phyloP scores from a whole-genome alignment of 2,329 filamentous ascomycete genomes.

The Pseudogymnoascus sp. region DNA sequence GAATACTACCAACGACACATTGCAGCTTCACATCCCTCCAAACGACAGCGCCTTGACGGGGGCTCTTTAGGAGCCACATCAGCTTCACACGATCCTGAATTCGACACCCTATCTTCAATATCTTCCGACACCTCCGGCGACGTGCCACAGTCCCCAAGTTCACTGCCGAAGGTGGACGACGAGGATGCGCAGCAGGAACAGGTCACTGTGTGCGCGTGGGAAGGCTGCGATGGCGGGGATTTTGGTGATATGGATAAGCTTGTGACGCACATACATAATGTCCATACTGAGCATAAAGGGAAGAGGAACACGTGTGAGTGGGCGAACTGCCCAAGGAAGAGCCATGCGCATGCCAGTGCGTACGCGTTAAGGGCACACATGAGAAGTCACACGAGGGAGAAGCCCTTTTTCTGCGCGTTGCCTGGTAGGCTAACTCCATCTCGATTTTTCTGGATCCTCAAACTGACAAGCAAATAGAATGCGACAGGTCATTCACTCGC shows the following conservation, averaged over 20 bases:
- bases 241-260: conserved; percentile 74
- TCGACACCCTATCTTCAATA: conserved; percentile 62
- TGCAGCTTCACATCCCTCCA: conserved; percentile 34
- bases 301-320: conserved; percentile 99
- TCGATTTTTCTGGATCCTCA: not conserved
- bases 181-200: conserved; percentile 68
- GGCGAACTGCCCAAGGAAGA: conserved; percentile 82
- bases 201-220: conserved; percentile 72
- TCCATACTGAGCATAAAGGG: conserved; percentile 86
- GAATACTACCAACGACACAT: conserved; percentile 49
- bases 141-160: conserved; percentile 62
- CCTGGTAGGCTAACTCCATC: conserved; percentile 57
- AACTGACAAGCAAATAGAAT: conserved; percentile 54
- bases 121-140: conserved; percentile 89
- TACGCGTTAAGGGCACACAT: conserved; percentile 97
- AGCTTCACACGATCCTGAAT: conserved; percentile 34
- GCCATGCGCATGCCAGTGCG: conserved; percentile 85
- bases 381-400: conserved; percentile 95
- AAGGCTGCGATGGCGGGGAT: conserved; percentile 65
- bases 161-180: conserved; percentile 55
- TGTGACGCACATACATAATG: conserved; percentile 80
- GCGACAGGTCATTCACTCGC: conserved; percentile 90
- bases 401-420: conserved; percentile 93
- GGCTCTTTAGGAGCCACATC: conserved; percentile 22
- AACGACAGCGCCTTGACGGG: conserved; percentile 28